phyloP scores from a whole-genome alignment of 2,329 filamentous ascomycete species.

The Trichoderma sp. region DNA sequence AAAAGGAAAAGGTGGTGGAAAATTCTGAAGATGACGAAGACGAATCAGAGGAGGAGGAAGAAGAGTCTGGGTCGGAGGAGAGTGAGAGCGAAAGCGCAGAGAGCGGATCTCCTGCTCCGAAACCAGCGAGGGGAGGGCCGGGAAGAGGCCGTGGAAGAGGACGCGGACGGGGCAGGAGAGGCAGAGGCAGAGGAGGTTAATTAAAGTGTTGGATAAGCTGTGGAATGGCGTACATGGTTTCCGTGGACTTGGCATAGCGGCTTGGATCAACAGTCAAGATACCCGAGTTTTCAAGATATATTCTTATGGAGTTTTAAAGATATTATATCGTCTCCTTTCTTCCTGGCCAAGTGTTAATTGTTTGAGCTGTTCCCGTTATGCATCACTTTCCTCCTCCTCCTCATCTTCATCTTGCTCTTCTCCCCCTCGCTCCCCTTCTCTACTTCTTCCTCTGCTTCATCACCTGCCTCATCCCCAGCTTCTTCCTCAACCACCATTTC shows the following conservation, averaged over 20 bases:
- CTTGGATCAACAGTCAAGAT: slow-evolving; percentile 9
- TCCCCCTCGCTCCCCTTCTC: not conserved
- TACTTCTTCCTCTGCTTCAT: not conserved
- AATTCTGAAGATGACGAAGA: slow-evolving; percentile 39
- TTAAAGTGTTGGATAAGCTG: slow-evolving; percentile 4
- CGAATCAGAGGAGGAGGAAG: slow-evolving; percentile 32
- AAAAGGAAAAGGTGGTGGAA: slow-evolving; percentile 34
- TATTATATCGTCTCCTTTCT: not conserved
- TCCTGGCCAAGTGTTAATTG: not conserved
- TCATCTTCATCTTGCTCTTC: not conserved
- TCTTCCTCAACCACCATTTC: not conserved
- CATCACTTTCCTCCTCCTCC: not conserved
- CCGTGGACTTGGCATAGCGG: not conserved
- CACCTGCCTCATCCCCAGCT: not conserved
- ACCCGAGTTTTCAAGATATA: not conserved
- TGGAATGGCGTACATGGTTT: not conserved
- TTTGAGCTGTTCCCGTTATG: not conserved
- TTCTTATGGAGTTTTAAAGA: not conserved
- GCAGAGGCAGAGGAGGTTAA: slow-evolving; percentile 31
- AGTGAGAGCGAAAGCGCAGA: slow-evolving; percentile 39
- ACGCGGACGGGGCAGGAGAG: slow-evolving; percentile 38
- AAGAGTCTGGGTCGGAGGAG: slow-evolving; percentile 36
- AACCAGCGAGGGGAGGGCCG: slow-evolving; percentile 36
- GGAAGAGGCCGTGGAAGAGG: slow-evolving; percentile 36
- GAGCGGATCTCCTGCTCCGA: slow-evolving; percentile 42